Evolutionary conservation across 2,329 filamentous ascomycete species (phyloP), one percentile per base, ranked within the genome.

Genomic region (Sarocladium oryzae): DNA sequence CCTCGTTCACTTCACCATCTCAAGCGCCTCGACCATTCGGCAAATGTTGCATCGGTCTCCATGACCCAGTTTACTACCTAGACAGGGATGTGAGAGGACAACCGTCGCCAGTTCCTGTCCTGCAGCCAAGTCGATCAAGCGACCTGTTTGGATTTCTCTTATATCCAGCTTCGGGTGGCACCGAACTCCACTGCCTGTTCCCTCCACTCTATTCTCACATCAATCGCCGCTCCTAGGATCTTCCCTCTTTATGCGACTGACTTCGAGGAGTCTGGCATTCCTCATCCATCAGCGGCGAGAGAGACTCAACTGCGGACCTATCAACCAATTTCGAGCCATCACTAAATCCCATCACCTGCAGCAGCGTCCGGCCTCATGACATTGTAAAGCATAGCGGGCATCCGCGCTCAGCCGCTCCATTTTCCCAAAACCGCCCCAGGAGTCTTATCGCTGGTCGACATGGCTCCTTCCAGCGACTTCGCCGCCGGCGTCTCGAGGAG

Each of bases 381-480:
- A 48, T 21, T 23, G 7, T 48, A 33, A 33, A 33, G 4, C 16
- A 13, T 20, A 13, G 15, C 26, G 15, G 43, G 21, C 7, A 4
- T 15, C 21, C 5, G 43, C 43, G 43, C 28, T 32, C 43, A 32
- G 43, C 26, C 24, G 43, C 43, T n/a, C 33, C 16, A n/a, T 21
- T 33, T 26, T 9, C 8, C 10, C 4, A 16, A 8, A 6, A 30
- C 20, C 28, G 18, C 18, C 3, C 4, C 43, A 48, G 43, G 46
- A 49, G 46, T 37, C 45, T 26, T 18, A 41, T 50, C 51, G 51
- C 51, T 51, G 48, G 58, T 59, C 64, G 60, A 63, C 55, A 78
- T 78, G 75, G 67, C 69, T 59, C 63, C 67, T 53, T 62, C 73
- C 35, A 60, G 61, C 45, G 59, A 62, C 46, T 58, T 61, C 49